Evolutionary conservation across 371 early-diverging fungal genomes (phyloP), one percentile per base, ranked within the genome.

Genomic region (Basidiobolus meristosporus): DNA sequence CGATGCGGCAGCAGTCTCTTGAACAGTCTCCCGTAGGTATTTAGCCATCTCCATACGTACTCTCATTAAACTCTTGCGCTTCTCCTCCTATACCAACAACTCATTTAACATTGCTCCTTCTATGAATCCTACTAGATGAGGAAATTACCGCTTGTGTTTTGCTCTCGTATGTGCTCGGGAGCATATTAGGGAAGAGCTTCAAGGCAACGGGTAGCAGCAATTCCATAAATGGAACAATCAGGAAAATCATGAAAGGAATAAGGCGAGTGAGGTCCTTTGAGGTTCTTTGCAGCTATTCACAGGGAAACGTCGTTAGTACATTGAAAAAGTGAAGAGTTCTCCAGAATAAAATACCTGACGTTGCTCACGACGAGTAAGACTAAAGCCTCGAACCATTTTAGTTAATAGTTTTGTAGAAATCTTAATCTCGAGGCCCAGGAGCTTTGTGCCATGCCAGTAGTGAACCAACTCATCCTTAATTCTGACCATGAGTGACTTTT

Each of bases 221-320:
- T 60, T 95, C 93, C 61, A 90, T 76, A 59, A 95, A 95, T 29
- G 97, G 97, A 16, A 97, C 82, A 44, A 86, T 62, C 19, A 97
- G 42, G 52, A 97, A 85, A 40, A 95, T 71, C 1, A 83, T 63
- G 52, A 97, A 92, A 7, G 97, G 97, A 11, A 95, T 74, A 30
- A 97, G 56, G 3, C 92, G 77, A 38, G 84, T 46, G 36, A 95
- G 56, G 52, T 97, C 97, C 21, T 70, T 72, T n/a, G 82, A 74
- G 2, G 93, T 92, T 26, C 97, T 72, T 44, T 68, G 60, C 33
- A 90, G 62, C 75, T 82, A 57, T 14, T 16, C 16, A 26, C 21
- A 7, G 19, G 15, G 36, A 26, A 38, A n/a, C 39, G 29, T 39
- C n/a, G 9, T 21, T 26, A 33, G 30, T 15, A 7, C 1, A 36